Base-by-base conservation (phyloP, 495 filamentous ascomycete species). In the Friedmanniomyces simplex region DNA sequence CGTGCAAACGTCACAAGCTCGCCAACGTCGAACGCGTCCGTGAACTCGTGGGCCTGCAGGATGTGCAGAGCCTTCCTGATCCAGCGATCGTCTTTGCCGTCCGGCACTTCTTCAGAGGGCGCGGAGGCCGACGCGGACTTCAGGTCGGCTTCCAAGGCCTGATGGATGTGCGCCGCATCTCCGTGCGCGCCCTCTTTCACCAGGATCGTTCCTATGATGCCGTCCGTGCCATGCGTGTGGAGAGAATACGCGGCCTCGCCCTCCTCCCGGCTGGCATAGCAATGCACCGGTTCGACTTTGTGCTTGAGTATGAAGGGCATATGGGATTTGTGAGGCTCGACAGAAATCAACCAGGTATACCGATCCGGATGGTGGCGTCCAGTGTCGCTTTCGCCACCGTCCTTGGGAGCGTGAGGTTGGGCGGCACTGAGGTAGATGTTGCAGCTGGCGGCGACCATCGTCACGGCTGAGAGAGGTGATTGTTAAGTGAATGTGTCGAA, bases 401-500 rank as follows among this genome's bases (percentile, higher is more conserved):
- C 52, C 13, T 13, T 25, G 13, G 12, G 6, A 13, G 41, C 3
- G 20, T 56, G 21, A 21, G 36, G 37, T 42, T 21, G 25, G 6
- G 52, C 22, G 30, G 52, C 52, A n/a, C 51, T 54, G n/a, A 60
- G 34, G 34, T 55, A 60, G 36, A 60, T 55, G 52, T 55, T 60
- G 6, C 22, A 50, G n/a, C 46, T 49, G 20, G 21, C 2, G 46
- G 21, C 46, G 3, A 49, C 25, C 21, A 49, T 49, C 6, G 46
- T 24, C 20, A 24, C 28, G 28, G 28, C 28, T 3, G 28, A 32
- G 28, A 32, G 28, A 32, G 20, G 7, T 3, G 3, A 16, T 16
- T 24, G 7, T 14, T 24, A 3, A 24, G 7, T 49, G 13, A 18
- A 6, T 5, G 24, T 26, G 25, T 49, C 24, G 5, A 43, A 43